These are phyloP conservation scores for Suhomyces ambrosiae DNA, from an alignment of 1,139 yeast genomes.

Conservation along the genomic window DNA sequence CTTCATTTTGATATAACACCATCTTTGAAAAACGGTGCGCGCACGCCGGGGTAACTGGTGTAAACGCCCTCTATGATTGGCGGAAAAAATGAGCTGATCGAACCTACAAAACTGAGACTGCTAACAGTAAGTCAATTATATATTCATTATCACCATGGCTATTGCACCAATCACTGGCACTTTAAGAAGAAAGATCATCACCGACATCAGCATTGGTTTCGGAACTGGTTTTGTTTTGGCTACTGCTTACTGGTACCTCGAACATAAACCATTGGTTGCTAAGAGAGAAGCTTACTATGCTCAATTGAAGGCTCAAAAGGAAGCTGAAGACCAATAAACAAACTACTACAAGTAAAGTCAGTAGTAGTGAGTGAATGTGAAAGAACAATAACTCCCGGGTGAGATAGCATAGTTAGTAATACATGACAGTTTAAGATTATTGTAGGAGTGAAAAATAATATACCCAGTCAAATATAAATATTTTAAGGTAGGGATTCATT, in stretches of 20 bases:
- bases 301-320: slow-evolving; percentile 70
- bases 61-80: slow-evolving; percentile 17
- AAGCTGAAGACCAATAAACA: slow-evolving; percentile 52
- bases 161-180: slow-evolving; percentile 90
- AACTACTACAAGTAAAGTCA: background rate
- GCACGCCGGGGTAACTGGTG: no score
- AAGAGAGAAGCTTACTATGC: slow-evolving; percentile 88
- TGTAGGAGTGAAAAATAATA: no score
- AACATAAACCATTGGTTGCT: slow-evolving; percentile 71
- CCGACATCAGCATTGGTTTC: slow-evolving; percentile 75
- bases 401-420: no score
- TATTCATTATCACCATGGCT: slow-evolving; percentile 53
- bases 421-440: no score
- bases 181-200: slow-evolving; percentile 77
- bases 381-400: no score
- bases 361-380: background rate
- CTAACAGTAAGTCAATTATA: background rate
- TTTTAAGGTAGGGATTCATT: no score
- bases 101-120: background rate
- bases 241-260: slow-evolving; percentile 73
- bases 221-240: slow-evolving; percentile 46
- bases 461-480: no score
- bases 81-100: slow-evolving; percentile 24
- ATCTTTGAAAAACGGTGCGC: slow-evolving; percentile 7
- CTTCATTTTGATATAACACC: slow-evolving; percentile 2